Evolutionary conservation across 148 eudicot genomes (phyloP), one percentile per base, ranked within the genome.

Genomic region (Chenopodium formosanum): DNA sequence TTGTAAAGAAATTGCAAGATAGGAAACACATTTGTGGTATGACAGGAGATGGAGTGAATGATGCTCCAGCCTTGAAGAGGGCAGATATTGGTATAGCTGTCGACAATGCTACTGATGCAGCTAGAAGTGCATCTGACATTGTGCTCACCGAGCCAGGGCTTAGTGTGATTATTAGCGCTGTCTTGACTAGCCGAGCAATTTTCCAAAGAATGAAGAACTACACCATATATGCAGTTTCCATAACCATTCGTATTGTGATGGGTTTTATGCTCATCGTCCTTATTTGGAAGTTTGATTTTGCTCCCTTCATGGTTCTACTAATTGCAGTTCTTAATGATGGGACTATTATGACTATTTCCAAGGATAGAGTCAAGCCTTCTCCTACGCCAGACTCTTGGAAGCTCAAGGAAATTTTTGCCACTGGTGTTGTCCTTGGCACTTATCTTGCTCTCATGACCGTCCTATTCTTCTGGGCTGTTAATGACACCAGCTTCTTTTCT

Each of bases 21-120:
- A 90, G 89, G 81, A 91, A 91, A 65, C 97, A 93, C 86, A 93
- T 93, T 27, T 91, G 94, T 63, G 97, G 97, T 1, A 93, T 91
- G 94, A 91, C 94, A 13, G 95, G 97, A 77, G 97, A 93, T 81
- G 97, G 97, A 50, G 94, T 91, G 78, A 91, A 93, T 53, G 97
- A 93, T 56, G 97, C 94, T 11, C 97, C 97, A 19, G 94, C 97
- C 62, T 81, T 93, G 34, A 93, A 93, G 86, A 90, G 75, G 83
- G 97, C 94, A 17, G 96, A 92, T 81, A 92, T 92, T 58, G 96
- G 96, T 47, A 92, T 92, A 75, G 97, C 97, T 20, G 93, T 92
- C 22, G 97, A 89, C n/a, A 94, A 93, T 86, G 97, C 97, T 65
- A 93, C 97, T 1, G 97, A 93, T 79, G 97, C 97, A n/a, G 97